phyloP scores from a whole-genome alignment of 495 filamentous ascomycete species.

The Stereocaulon alpinum region DNA sequence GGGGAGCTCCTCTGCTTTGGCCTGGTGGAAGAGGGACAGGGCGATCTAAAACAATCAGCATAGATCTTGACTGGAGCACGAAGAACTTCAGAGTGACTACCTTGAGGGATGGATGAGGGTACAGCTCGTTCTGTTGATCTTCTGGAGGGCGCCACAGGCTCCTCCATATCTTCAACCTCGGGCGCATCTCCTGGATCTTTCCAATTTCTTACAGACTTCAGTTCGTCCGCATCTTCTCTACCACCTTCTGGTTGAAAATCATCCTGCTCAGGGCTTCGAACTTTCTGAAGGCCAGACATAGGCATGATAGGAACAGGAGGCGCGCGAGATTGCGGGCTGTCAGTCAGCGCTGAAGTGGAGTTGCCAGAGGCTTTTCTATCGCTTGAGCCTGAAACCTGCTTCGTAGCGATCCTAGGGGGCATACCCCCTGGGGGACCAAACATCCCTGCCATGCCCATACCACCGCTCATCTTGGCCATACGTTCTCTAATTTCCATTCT shows the following conservation, averaged over 20 bases:
- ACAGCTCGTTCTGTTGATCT: constrained; percentile 36
- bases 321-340: constrained; percentile 42
- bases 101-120: constrained; percentile 41
- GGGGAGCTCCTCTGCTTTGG: constrained; percentile 29
- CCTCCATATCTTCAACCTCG: constrained; percentile 54
- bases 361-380: constrained; percentile 51
- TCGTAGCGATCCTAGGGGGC: constrained; percentile 38
- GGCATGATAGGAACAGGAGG: constrained; percentile 72
- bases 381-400: constrained; percentile 47
- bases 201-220: constrained; percentile 30
- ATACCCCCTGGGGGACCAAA: constrained; percentile 73
- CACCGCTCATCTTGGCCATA: constrained; percentile 98
- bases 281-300: constrained; percentile 57
- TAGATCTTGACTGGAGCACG: neutral
- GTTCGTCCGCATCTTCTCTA: constrained; percentile 36
- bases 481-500: constrained; percentile 82
- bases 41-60: constrained; percentile 30
- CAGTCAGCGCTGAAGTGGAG: constrained; percentile 37
- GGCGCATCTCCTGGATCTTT: constrained; percentile 43
- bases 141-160: constrained; percentile 32
- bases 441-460: constrained; percentile 95
- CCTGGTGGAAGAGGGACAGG: constrained; percentile 41
- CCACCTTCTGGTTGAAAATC: constrained; percentile 31
- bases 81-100: constrained; percentile 29
- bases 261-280: constrained; percentile 34